Evolutionary conservation across 1,284 basidiomycete species (phyloP), one percentile per base, ranked within the genome.

Genomic region (Meripilus lineatus): DNA sequence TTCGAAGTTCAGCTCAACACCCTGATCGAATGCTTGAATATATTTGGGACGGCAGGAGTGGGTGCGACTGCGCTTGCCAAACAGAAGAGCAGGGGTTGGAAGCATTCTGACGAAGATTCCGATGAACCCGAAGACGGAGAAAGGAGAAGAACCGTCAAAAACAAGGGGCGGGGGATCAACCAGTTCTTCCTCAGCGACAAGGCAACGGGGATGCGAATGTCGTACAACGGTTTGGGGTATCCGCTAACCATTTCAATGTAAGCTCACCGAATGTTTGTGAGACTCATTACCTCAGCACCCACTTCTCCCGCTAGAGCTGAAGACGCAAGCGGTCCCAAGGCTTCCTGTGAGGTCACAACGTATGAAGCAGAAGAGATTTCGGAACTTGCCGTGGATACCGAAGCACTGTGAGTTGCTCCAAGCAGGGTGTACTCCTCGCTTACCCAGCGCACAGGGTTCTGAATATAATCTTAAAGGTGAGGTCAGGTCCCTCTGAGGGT

Each of bases 381-480:
- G 32, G 87, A 93, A 44, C 76, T 95, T 24, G 73, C 81, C 3
- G 93, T 94, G 58, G 81, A 91, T 52, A 71, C 72, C 32, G 75
- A 83, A 10, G 67, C 74, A 45, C 77, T 79, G 84, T 84, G 56
- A 59, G 83, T n/a, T n/a, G n/a, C n/a, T n/a, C n/a, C n/a, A n/a
- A n/a, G n/a, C n/a, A n/a, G n/a, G n/a, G n/a, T n/a, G n/a, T n/a
- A n/a, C n/a, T n/a, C n/a, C n/a, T n/a, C n/a, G n/a, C n/a, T n/a
- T n/a, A n/a, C n/a, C 26, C 42, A 38, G 14, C 6, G 18, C 28
- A 21, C 32, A 90, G 89, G 34, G 74, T 82, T 2, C 69, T 92
- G 22, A 87, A 86, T 59, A 81, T 93, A 32, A 94, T 95, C 54
- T 77, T 95, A 61, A 93, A 93, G 72, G 90, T 84, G n/a, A 43